These are phyloP conservation scores for Eucalyptus erythrocorys DNA, from an alignment of 345 rosid species.

Conservation along the genomic window DNA sequence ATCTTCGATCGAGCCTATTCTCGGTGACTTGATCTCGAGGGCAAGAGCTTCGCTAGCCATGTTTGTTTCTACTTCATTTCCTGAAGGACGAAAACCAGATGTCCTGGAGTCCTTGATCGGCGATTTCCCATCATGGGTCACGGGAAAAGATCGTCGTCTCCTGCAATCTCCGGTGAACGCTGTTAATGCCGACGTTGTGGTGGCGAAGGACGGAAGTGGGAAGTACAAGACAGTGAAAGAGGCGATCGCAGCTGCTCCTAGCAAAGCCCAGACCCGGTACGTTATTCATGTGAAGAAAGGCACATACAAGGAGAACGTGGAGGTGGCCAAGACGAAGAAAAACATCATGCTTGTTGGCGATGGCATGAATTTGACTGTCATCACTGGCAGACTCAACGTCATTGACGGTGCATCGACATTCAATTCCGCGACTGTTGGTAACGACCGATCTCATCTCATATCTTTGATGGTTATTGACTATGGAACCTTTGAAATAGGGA, in stretches of 20 bases:
- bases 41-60: constrained; percentile 48
- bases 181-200: constrained; percentile 48
- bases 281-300: constrained; percentile 76
- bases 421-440: constrained; percentile 81
- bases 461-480: not conserved
- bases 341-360: constrained; percentile 77
- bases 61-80: constrained; percentile 23
- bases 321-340: constrained; percentile 53
- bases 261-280: constrained; percentile 31
- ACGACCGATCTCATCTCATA: not conserved
- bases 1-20: constrained; percentile 2
- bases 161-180: constrained; percentile 12
- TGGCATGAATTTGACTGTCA: constrained; percentile 49
- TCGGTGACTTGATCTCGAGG: constrained; percentile 39
- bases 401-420: constrained; percentile 54
- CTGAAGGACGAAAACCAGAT: not conserved
- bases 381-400: constrained; percentile 51
- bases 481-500: not conserved
- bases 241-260: constrained; percentile 61
- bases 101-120: not conserved
- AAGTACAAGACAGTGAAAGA: constrained; percentile 58
- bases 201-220: constrained; percentile 71
- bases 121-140: constrained; percentile 52
- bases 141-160: constrained; percentile 34
- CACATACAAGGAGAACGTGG: constrained; percentile 52